Base-by-base conservation (phyloP, 225 moss, liverwort and hornwort genomes). In the Asterella californica region DNA sequence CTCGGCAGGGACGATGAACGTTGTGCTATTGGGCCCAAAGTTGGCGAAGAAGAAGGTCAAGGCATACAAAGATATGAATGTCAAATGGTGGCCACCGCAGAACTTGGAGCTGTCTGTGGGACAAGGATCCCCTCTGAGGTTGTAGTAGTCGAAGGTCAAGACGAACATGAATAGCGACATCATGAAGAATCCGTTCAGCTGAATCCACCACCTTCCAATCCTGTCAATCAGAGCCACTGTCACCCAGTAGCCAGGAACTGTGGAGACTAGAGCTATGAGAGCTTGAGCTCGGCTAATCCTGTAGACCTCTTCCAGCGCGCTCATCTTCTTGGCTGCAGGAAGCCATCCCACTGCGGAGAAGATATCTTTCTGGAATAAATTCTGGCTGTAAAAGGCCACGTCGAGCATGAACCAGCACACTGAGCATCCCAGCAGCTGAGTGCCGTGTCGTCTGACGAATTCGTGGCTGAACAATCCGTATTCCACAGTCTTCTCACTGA, bases 141-240 rank as follows among this genome's bases (percentile, higher is more conserved):
- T 86, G 75, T 83, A 76, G 83, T 82, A 85, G 38, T 81, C 76
- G 36, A 88, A 67, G 10, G 88, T 73, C 49, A 85, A 62, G 30
- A 83, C 30, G n/a, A 85, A 73, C 90, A 90, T 90, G 77, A 89
- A 90, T 33, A 89, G 72, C 18, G 90, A 89, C 90, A 89, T 90
- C 63, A 90, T 82, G 81, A 90, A 89, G 75, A 90, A 90, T 1
- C 90, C 90, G 0, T 30, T 12, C 10, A 87, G 68, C 49, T 90
- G 90, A 63, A 90, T 90, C 59, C 85, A 47, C 89, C 89, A 85
- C 15, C 90, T 81, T 0, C 90, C 90, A 33, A 90, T 86, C 15
- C 74, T 54, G 79, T 90, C 90, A 54, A 90, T 84, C 0, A 85
- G 5, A 10, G 85, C 89, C 0, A 90, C 90, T 0, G 90, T 90